Percentiles rank a stretch among this genome's conserved stretches.
phyloP scores from a whole-genome alignment of 163 green algal genomes.

The Coccomyxa subellipsoidea region DNA sequence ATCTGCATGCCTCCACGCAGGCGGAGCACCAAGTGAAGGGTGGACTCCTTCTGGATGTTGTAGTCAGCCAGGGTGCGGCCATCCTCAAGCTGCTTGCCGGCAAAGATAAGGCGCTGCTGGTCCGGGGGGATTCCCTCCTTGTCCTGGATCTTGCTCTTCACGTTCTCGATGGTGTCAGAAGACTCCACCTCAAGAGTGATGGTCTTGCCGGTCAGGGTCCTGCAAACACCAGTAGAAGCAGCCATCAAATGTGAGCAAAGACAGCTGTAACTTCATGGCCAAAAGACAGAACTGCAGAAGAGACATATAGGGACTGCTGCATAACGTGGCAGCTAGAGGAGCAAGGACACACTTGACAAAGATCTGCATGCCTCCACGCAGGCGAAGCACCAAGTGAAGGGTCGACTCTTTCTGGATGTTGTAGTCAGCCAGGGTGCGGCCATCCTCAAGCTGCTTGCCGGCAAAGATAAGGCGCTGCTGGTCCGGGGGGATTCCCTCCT shows the following conservation, averaged over 20 bases:
- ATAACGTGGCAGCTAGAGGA: too few relatives aligned
- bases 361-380: constrained; percentile 72
- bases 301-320: too few relatives aligned
- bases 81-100: constrained; percentile 49
- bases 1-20: constrained; percentile 49
- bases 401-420: constrained; percentile 94
- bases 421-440: constrained; percentile 83
- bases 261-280: too few relatives aligned
- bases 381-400: constrained; percentile 78
- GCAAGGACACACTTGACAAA: constrained; percentile 1
- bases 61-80: constrained; percentile 43
- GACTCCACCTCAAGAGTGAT: constrained; percentile 95
- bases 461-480: constrained; percentile 98
- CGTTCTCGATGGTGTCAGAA: constrained; percentile 60
- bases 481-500: constrained; percentile 94
- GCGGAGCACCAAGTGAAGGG: constrained; percentile 60
- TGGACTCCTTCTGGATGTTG: constrained; percentile 49
- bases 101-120: constrained; percentile 73
- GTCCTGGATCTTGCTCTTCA: constrained; percentile 92
- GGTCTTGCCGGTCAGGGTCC: constrained; percentile 86
- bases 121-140: constrained; percentile 75
- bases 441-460: constrained; percentile 97
- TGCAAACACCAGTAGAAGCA: constrained; percentile 60
- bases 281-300: too few relatives aligned
- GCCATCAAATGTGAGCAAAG: constrained; percentile 40